Conservation (phyloP, 306 rosid genomes). For the Luffa aegyptiaca region DNA sequence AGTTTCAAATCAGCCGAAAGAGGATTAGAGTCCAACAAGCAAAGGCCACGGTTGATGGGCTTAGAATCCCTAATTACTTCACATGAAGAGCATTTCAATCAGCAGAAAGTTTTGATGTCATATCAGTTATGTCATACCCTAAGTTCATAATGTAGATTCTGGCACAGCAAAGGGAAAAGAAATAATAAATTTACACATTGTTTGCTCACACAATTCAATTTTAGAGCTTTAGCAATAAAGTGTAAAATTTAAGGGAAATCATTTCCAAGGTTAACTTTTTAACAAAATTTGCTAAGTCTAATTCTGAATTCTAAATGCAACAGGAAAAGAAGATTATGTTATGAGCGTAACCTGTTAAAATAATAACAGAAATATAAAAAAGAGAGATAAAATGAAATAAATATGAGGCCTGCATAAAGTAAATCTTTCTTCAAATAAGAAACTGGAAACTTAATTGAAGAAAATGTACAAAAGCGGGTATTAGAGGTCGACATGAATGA, state of each 20-base stretch:
- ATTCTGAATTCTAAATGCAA: background rate
- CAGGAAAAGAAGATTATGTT: background rate
- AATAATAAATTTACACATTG: background rate
- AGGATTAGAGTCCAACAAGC: slow-evolving; percentile 4
- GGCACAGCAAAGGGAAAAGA: background rate
- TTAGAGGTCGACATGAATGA: background rate
- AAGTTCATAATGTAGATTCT: background rate
- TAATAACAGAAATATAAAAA: background rate
- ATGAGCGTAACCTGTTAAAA: background rate
- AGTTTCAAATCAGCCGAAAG: slow-evolving; percentile 32
- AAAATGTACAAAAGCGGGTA: background rate
- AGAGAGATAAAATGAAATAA: background rate
- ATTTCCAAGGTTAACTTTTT: background rate
- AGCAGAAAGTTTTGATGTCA: slow-evolving; percentile 2
- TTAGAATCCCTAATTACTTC: slow-evolving; percentile 13
- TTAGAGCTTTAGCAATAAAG: background rate
- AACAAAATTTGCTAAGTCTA: background rate
- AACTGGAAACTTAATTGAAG: background rate
- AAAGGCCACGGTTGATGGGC: background rate
- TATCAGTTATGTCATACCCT: background rate
- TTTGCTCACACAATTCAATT: background rate
- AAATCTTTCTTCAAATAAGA: background rate
- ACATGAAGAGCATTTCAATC: slow-evolving; percentile 10
- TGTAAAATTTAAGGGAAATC: background rate
- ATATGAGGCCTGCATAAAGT: background rate